Evolutionary conservation across 495 filamentous ascomycete genomes (phyloP), one percentile per base, ranked within the genome.

Genomic region (Tuber magnatum): DNA sequence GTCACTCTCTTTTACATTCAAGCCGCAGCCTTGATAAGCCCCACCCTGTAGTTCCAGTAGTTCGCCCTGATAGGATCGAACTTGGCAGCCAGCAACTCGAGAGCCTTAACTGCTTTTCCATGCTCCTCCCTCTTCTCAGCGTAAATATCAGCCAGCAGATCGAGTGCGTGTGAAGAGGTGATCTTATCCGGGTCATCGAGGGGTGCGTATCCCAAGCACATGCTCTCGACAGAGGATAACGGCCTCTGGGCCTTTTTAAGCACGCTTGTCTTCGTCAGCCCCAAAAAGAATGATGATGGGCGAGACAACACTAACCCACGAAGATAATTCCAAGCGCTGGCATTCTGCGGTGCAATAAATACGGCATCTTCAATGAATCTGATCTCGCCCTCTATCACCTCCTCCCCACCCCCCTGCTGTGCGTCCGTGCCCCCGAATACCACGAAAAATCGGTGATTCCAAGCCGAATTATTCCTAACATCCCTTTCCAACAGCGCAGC

Each of bases 391-490:
- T 94, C 90, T 22, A 96, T 83, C 42, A 93, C 82, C 7, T 88
- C 87, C 8, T 90, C 87, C 86, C 74, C 84, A 82, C 22, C 85
- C 86, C 89, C 83, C 51, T 14, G n/a, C 51, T n/a, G 51, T 10
- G 48, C 48, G 12, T 51, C 48, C 48, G n/a, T n/a, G 10, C 51
- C n/a, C 0, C 91, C 91, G 82, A 98, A 97, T 3, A 95, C 89
- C 10, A 98, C 78, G 84, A 93, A 97, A 85, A 93, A 98, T 20
- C 95, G 90, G 85, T 99, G 96, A 78, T 94, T 96, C 95, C 95
- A 99, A 44, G 94, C 95, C 41, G 91, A 93, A 83, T 99, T 99
- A 84, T 99, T 99, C 78, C 93, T 87, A 71, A 98, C 90, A 84
- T 99, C 95, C 16, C 87, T 84, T 71, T 87, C 83, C 32, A 98